A percentile compares a stretch with the other conserved stretches of the same genome.
phyloP scores from a whole-genome alignment of 352 stramenopile species.

The Phytophthora melonis region DNA sequence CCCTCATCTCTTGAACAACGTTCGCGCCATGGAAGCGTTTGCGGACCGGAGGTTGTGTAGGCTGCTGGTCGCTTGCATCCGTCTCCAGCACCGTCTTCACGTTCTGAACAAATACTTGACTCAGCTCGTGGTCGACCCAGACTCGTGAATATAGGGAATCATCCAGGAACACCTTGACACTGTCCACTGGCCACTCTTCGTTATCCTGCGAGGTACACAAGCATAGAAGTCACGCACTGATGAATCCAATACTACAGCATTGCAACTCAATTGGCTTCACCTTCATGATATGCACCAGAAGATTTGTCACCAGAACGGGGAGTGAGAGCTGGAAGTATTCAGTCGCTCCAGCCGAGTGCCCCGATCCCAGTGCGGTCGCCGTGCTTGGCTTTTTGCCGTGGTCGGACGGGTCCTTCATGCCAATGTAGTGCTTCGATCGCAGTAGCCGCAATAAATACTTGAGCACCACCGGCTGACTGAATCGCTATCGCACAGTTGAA shows the following conservation, averaged over 20 bases:
- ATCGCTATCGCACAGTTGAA: slow-evolving; percentile 43
- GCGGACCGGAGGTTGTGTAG: slow-evolving; percentile 41
- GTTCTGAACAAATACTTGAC: slow-evolving; percentile 77
- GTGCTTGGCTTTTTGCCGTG: slow-evolving; percentile 41
- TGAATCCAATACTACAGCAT: background rate
- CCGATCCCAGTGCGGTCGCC: slow-evolving; percentile 26
- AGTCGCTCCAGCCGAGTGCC: slow-evolving; percentile 26
- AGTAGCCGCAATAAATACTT: slow-evolving; percentile 85
- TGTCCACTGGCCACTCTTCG: slow-evolving; percentile 78
- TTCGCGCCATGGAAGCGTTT: slow-evolving; percentile 55
- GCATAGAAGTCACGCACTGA: background rate
- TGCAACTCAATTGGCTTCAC: slow-evolving; percentile 17
- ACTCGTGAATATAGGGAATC: slow-evolving; percentile 83
- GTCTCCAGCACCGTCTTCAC: slow-evolving; percentile 74
- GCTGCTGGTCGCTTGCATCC: slow-evolving; percentile 26
- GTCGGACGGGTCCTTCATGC: slow-evolving; percentile 47
- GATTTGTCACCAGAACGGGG: slow-evolving; percentile 76
- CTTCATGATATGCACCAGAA: slow-evolving; percentile 77
- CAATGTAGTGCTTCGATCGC: slow-evolving; percentile 84
- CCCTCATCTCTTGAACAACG: slow-evolving; percentile 58
- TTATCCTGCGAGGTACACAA: slow-evolving; percentile 36
- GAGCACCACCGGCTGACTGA: slow-evolving; percentile 60
- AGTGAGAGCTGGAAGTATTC: slow-evolving; percentile 68
- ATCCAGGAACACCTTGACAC: slow-evolving; percentile 89
- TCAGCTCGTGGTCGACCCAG: slow-evolving; percentile 89